Conservation (phyloP, 352 stramenopile species). For the Plasmopara muralis region DNA sequence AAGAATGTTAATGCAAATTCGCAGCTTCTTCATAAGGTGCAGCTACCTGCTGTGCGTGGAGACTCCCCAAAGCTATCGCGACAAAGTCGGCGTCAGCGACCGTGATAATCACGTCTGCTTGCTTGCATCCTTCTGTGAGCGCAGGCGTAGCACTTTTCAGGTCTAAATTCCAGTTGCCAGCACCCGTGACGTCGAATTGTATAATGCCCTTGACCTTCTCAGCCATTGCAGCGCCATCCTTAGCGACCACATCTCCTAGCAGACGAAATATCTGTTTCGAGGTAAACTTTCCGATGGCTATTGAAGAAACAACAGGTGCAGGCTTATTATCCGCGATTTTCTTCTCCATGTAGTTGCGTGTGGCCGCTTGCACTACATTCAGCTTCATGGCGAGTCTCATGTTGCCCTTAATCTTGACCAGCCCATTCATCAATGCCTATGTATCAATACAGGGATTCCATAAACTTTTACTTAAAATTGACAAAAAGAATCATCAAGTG, state of each 20-base stretch:
- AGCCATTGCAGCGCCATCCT: conserved; percentile 46
- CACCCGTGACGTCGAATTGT: conserved; percentile 68
- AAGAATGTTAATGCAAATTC: no score
- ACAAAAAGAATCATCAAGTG: not conserved
- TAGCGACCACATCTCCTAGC: conserved; percentile 50
- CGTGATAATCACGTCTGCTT: conserved; percentile 74
- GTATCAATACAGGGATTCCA: not conserved
- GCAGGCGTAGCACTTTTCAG: conserved; percentile 54
- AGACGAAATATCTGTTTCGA: conserved; percentile 67
- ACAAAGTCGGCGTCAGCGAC: conserved; percentile 75
- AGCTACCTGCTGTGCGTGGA: conserved; percentile 81
- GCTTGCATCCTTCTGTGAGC: conserved; percentile 58
- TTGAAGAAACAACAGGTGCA: conserved; percentile 14
- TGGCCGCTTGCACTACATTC: conserved; percentile 82
- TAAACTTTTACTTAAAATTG: not conserved
- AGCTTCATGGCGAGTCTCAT: conserved; percentile 94
- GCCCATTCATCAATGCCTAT: conserved; percentile 90
- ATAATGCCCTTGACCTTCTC: conserved; percentile 81
- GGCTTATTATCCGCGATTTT: conserved; percentile 24
- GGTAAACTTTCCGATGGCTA: conserved; percentile 32
- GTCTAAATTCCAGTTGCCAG: conserved; percentile 72
- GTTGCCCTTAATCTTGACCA: conserved; percentile 94
- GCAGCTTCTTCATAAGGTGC: not conserved
- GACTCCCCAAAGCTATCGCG: conserved; percentile 72
- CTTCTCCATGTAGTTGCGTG: conserved; percentile 74